Evolutionary conservation across 371 early-diverging fungal species (phyloP), one percentile per base, ranked within the genome.

Genomic region (Mucor racemosus): DNA sequence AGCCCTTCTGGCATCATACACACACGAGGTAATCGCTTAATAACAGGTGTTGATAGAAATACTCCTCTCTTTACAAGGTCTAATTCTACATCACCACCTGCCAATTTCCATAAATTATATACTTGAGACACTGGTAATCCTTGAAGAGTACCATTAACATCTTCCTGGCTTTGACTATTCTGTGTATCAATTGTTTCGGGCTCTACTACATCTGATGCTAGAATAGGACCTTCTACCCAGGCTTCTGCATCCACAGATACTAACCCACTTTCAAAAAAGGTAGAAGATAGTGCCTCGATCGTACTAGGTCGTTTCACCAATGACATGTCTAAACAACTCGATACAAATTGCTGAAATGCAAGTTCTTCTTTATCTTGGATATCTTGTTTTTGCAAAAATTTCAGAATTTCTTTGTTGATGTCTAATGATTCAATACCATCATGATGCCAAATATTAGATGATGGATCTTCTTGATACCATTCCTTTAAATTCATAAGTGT

Each of bases 11-110:
- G 61, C 31, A 86, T 75, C 36, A 71, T 68, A 21, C 84, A 84
- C 3, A 80, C 66, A 5, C 78, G 77, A 7, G 91, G 90, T 17
- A 90, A 62, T 17, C 84, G 75, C 59, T 87, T 84, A 53, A 91
- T 87, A 33, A 86, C 81, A 2, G 91, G 88, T 17, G 86, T 85
- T 1, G 85, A 84, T 17, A 81, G 66, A 31, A 87, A 81, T 2
- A 80, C 83, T 7, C 85, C 86, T 39, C 83, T 74, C 59, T 83
- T 86, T 17, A 80, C 79, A 46, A 87, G 76, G 66, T 87, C 86
- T 7, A 85, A 62, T 57, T 86, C 89, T 0, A 88, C 88, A 67
- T 89, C 89, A 3, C 89, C 90, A 13, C 89, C 89, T 5, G 88
- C 90, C 36, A 91, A 54, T 46, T 84, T 85, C 88, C 89, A 88